A percentile compares a stretch with the other conserved stretches of the same genome.
Evolutionary conservation across 192 early-diverging fungal genomes (phyloP).

Genomic region (Phycomyces blakesleeanus): DNA sequence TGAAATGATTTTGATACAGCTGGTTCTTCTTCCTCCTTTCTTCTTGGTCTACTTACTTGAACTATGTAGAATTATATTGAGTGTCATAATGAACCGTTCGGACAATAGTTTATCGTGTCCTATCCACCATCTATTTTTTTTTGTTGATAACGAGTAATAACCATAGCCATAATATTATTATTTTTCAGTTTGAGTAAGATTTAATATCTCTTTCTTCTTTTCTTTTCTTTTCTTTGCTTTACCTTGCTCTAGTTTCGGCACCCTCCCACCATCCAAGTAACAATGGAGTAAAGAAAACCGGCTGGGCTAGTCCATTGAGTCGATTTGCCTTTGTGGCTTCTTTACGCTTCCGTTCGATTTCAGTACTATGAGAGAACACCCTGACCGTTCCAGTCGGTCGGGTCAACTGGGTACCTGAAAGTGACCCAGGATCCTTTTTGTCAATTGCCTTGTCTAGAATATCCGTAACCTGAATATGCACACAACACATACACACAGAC

Average conservation of each 20-base stretch:
- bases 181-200: too few relatives aligned
- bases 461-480: neutral
- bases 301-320: slow-evolving; percentile 15
- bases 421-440: slow-evolving; percentile 2
- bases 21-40: too few relatives aligned
- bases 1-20: too few relatives aligned
- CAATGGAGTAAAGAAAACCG: slow-evolving; percentile 27
- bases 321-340: neutral
- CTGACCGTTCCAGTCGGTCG: neutral
- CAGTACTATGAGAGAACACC: slow-evolving; percentile 1
- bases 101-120: slow-evolving; percentile 11
- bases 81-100: slow-evolving; percentile 27
- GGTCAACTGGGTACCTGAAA: neutral
- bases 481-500: neutral
- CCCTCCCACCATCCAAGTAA: slow-evolving; percentile 35
- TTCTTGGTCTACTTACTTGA: slow-evolving; percentile 12
- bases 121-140: slow-evolving; percentile 24
- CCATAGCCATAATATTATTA: too few relatives aligned
- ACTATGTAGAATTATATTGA: slow-evolving; percentile 25
- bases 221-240: too few relatives aligned
- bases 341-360: slow-evolving; percentile 2
- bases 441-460: neutral
- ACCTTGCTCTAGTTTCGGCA: slow-evolving; percentile 14
- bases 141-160: too few relatives aligned
- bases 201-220: too few relatives aligned